These are phyloP conservation scores for Scytalidium lignicola DNA, from an alignment of 2,329 filamentous ascomycete species.

Conservation along the genomic window DNA sequence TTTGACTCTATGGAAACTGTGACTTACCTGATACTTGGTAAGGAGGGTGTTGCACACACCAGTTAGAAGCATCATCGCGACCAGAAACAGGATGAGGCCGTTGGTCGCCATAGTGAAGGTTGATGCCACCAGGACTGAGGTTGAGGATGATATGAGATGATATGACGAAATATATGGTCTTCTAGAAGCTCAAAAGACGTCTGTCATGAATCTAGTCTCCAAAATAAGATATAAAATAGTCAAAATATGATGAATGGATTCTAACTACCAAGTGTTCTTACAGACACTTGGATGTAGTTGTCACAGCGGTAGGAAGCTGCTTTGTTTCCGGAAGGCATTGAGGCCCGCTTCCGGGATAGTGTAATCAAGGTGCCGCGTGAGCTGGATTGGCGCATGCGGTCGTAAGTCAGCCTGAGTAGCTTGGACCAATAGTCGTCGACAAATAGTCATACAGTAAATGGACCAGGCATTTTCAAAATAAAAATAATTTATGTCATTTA, in stretches of 20 bases:
- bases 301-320: not conserved
- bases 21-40: slow-evolving; percentile 84
- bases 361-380: not conserved
- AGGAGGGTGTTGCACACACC: slow-evolving; percentile 95
- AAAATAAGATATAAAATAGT: not conserved
- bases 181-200: not conserved
- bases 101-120: slow-evolving; percentile 58
- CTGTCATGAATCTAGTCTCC: not conserved
- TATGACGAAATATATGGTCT: not conserved
- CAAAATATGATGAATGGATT: not conserved
- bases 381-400: not conserved
- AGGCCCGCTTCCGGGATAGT: not conserved
- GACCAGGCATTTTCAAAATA: too few relatives aligned
- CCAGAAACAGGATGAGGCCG: slow-evolving; percentile 73
- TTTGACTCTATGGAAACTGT: not conserved
- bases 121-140: not conserved
- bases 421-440: slow-evolving; percentile 2
- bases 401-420: not conserved
- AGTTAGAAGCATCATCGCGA: slow-evolving; percentile 94
- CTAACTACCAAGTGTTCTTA: not conserved
- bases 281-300: not conserved
- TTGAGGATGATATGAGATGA: not conserved
- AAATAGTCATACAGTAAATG: not conserved
- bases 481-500: too few relatives aligned
- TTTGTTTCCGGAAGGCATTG: not conserved